These are phyloP conservation scores for Pinus albicaulis DNA, from an alignment of 75 land plant genomes.

Conservation along the genomic window DNA sequence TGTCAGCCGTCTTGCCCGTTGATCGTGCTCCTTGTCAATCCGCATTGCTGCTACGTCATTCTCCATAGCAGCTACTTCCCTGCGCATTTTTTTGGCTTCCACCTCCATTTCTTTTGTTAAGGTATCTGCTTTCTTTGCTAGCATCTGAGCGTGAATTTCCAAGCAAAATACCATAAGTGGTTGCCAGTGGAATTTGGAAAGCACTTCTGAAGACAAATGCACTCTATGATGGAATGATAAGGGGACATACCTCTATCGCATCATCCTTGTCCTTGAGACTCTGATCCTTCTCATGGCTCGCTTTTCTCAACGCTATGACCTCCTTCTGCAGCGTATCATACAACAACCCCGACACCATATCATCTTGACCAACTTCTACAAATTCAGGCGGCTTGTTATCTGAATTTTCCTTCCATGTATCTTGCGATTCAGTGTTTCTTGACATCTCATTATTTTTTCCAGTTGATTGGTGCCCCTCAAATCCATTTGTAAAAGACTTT, in stretches of 20 bases:
- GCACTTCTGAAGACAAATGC: background rate
- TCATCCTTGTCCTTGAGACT: slow-evolving; percentile 93
- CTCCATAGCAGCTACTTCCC: slow-evolving; percentile 85
- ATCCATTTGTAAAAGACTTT: slow-evolving; percentile 44
- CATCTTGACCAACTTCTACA: slow-evolving; percentile 26
- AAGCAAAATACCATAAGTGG: background rate
- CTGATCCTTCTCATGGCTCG: slow-evolving; percentile 81
- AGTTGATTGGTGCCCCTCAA: slow-evolving; percentile 17
- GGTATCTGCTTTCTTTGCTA: slow-evolving; percentile 84
- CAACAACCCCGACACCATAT: slow-evolving; percentile 70
- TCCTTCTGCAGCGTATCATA: slow-evolving; percentile 94
- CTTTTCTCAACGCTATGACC: slow-evolving; percentile 69
- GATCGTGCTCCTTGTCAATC: slow-evolving; percentile 70
- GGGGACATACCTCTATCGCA: slow-evolving; percentile 71
- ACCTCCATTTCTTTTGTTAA: slow-evolving; percentile 88
- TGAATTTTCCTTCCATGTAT: slow-evolving; percentile 13
- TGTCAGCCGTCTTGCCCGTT: slow-evolving; percentile 41
- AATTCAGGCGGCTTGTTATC: slow-evolving; percentile 27
- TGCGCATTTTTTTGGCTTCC: slow-evolving; percentile 88
- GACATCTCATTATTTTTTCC: slow-evolving; percentile 6
- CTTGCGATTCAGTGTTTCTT: slow-evolving; percentile 20
- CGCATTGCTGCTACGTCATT: slow-evolving; percentile 87
- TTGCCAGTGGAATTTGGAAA: background rate
- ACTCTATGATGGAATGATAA: background rate
- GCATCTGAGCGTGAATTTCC: slow-evolving; percentile 47